Conservation (phyloP, 768 basidiomycete genomes). For the Neoboletus magnificus region DNA sequence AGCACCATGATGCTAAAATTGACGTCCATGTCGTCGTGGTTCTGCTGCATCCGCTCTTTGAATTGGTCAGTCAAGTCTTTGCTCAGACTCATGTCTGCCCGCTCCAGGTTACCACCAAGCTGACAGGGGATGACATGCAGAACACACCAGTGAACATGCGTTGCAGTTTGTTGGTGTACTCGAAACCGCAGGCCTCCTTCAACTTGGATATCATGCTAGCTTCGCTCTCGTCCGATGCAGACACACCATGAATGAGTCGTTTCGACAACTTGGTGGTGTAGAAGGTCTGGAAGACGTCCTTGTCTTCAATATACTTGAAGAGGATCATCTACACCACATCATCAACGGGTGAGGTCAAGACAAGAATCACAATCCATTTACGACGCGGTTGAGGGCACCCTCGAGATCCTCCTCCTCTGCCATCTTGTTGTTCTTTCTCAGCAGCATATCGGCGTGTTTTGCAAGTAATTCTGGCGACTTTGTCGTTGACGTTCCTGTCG, state of each 20-base stretch:
- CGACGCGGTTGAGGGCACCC: constrained; percentile 84
- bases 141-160: constrained; percentile 90
- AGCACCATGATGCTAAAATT: constrained; percentile 93
- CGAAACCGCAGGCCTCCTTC: constrained; percentile 95
- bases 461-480: constrained; percentile 92
- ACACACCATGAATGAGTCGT: constrained; percentile 86
- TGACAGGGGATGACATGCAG: not conserved
- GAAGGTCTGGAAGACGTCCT: constrained; percentile 98
- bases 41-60: constrained; percentile 88
- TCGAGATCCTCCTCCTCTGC: constrained; percentile 90
- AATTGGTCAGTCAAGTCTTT: constrained; percentile 95
- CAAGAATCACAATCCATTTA: constrained; percentile 37
- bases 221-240: constrained; percentile 94
- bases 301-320: constrained; percentile 98
- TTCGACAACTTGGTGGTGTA: constrained; percentile 93
- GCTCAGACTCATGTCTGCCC: constrained; percentile 88
- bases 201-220: constrained; percentile 97
- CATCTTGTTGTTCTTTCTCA: constrained; percentile 95
- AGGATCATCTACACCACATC: constrained; percentile 72
- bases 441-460: constrained; percentile 83
- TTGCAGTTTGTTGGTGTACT: constrained; percentile 93
- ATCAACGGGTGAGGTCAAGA: not conserved
- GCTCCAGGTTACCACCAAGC: constrained; percentile 1
- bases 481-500: constrained; percentile 76
- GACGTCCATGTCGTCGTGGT: constrained; percentile 82